Conservation (phyloP, 495 filamentous ascomycete genomes). For the Podospora fimiseda region DNA sequence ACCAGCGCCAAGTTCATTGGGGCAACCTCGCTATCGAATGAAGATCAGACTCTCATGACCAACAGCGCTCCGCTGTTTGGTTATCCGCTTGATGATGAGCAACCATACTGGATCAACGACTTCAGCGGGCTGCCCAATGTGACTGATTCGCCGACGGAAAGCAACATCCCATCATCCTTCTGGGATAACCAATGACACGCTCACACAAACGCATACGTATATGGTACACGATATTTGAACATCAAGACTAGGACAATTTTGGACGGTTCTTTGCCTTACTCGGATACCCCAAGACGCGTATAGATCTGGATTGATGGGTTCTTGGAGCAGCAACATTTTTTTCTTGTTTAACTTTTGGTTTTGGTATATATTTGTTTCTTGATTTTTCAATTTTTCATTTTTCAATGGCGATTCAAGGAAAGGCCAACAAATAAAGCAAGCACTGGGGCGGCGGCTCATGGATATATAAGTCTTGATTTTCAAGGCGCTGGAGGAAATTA, state of each 20-base stretch:
- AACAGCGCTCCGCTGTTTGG: slow-evolving; percentile 12
- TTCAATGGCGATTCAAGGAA: slow-evolving; percentile 1
- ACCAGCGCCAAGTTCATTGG: slow-evolving; percentile 36
- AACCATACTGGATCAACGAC: slow-evolving; percentile 26
- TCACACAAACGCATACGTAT: not conserved
- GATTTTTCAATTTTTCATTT: slow-evolving; percentile 1
- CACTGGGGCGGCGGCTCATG: slow-evolving; percentile 1
- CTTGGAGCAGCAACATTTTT: slow-evolving; percentile 2
- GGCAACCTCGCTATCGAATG: slow-evolving; percentile 29
- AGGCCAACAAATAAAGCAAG: slow-evolving; percentile 1
- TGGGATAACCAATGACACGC: slow-evolving; percentile 28
- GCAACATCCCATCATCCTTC: slow-evolving; percentile 19
- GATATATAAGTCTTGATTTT: not conserved
- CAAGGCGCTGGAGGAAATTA: slow-evolving; percentile 11
- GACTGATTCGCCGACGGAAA: slow-evolving; percentile 27
- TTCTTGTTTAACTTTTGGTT: not conserved
- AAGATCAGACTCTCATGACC: slow-evolving; percentile 27
- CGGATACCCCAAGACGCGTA: slow-evolving; percentile 4
- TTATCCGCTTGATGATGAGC: slow-evolving; percentile 28
- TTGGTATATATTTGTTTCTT: slow-evolving; percentile 1
- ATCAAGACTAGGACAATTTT: slow-evolving; percentile 3
- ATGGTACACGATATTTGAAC: slow-evolving; percentile 2
- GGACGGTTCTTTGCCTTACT: slow-evolving; percentile 11
- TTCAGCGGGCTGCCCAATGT: slow-evolving; percentile 21
- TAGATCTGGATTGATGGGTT: not conserved